These are phyloP conservation scores for Herpotrichia juniperi DNA, from an alignment of 2,329 filamentous ascomycete genomes.

Conservation along the genomic window DNA sequence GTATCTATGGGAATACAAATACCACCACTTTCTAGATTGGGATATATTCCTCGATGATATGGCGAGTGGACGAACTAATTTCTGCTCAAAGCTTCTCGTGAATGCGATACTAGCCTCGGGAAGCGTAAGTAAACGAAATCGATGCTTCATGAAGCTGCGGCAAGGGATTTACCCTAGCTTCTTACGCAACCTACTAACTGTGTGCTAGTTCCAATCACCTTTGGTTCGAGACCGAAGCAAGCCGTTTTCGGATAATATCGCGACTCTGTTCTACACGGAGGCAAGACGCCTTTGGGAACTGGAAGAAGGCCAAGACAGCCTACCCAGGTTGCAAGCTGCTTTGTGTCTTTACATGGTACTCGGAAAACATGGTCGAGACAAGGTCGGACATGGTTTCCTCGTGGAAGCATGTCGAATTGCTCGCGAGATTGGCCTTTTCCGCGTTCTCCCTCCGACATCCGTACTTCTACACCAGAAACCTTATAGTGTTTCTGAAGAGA, in stretches of 20 bases:
- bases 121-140: slow-evolving; percentile 29
- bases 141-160: neutral
- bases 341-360: slow-evolving; percentile 32
- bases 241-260: slow-evolving; percentile 30
- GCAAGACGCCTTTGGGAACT: slow-evolving; percentile 35
- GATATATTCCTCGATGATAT: slow-evolving; percentile 38
- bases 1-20: slow-evolving; percentile 32
- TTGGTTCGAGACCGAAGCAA: slow-evolving; percentile 33
- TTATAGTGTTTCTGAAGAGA: slow-evolving; percentile 17
- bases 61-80: slow-evolving; percentile 25
- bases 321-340: slow-evolving; percentile 34
- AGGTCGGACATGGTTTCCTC: slow-evolving; percentile 33
- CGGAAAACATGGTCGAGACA: slow-evolving; percentile 39
- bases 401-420: slow-evolving; percentile 32
- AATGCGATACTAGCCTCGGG: slow-evolving; percentile 37
- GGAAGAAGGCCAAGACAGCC: slow-evolving; percentile 25
- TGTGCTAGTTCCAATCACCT: slow-evolving; percentile 29
- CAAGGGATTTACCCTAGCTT: neutral
- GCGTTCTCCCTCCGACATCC: slow-evolving; percentile 13
- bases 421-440: slow-evolving; percentile 30
- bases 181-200: neutral
- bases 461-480: slow-evolving; percentile 16
- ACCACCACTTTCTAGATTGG: slow-evolving; percentile 38
- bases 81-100: slow-evolving; percentile 38
- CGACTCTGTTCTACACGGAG: slow-evolving; percentile 37